Base-by-base conservation (phyloP, 2,329 filamentous ascomycete species). In the Diaporthe longicolla region DNA sequence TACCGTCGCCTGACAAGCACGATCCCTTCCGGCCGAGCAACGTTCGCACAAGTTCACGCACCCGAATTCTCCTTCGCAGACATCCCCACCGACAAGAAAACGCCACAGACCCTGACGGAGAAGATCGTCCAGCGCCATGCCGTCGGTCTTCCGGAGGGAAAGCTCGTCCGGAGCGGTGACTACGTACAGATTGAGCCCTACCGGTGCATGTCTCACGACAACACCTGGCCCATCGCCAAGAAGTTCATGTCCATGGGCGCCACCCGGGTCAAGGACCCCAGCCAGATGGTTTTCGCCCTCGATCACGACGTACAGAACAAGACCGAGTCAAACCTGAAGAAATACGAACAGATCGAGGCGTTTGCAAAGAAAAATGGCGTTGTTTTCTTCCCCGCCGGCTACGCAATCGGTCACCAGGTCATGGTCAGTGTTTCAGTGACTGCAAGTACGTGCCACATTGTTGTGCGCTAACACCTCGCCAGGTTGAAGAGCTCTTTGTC, bases 221-320 rank as follows among this genome's bases (percentile, higher is more conserved):
- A 90, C 7, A 78, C 78, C 1, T 82, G 78, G 78, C 81, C 82
- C 3, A 79, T 83, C 0, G 93, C 92, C 75, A 76, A 81, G 57
- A 97, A 96, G 83, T 96, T 95, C 85, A 93, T 94, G 91, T 92
- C 91, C 15, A 95, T 95, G 76, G 94, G 94, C 21, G 94, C 94
- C 0, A 89, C 92, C 61, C 90, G 91, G 80, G 88, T 97, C 79
- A 88, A 94, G 77, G 85, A 95, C 81, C 88, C 88, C 3, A 84
- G 87, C 26, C 95, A 98, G 84, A 86, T 97, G 37, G 93, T 98
- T 26, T 92, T 97, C 87, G 93, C 94, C 0, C 84, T 97, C 2
- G 95, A 98, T 79, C 95, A 98, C 80, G 94, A 98, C 78, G 93
- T 98, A 0, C 94, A 97, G 81, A 97, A 97, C 82, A 94, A 92